These are phyloP conservation scores for Globisporangium megalacanthum DNA, from an alignment of 352 stramenopile genomes.

Conservation along the genomic window DNA sequence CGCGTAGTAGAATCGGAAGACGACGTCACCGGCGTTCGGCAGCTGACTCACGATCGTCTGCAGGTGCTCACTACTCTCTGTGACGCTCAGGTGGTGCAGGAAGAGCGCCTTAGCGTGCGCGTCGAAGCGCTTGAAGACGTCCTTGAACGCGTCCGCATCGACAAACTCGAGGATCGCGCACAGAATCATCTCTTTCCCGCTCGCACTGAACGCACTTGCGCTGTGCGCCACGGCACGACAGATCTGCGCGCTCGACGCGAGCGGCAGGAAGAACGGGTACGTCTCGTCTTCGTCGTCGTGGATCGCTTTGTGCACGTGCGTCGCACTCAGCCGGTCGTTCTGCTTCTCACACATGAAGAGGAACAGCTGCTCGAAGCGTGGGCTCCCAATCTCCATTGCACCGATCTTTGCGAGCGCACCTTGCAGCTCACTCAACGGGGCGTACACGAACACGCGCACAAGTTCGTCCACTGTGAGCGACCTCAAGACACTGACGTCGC, in stretches of 20 bases:
- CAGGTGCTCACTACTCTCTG: slow-evolving; percentile 47
- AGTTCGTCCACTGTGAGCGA: slow-evolving; percentile 41
- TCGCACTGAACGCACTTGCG: slow-evolving; percentile 45
- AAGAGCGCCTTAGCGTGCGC: slow-evolving; percentile 50
- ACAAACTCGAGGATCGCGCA: slow-evolving; percentile 60
- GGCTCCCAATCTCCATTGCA: slow-evolving; percentile 12
- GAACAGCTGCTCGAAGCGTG: slow-evolving; percentile 10
- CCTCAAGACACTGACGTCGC: slow-evolving; percentile 28
- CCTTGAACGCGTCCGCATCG: slow-evolving; percentile 59
- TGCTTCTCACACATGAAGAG: slow-evolving; percentile 10
- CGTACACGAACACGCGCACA: slow-evolving; percentile 32
- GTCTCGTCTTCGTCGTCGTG: slow-evolving; percentile 26
- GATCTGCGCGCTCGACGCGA: slow-evolving; percentile 63
- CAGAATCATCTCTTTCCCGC: slow-evolving; percentile 71
- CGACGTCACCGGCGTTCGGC: slow-evolving; percentile 47
- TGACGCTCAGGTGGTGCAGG: slow-evolving; percentile 50
- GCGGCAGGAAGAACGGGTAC: slow-evolving; percentile 48
- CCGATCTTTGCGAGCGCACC: slow-evolving; percentile 18
- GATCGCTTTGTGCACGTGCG: slow-evolving; percentile 6
- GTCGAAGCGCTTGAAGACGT: slow-evolving; percentile 65
- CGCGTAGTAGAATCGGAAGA: slow-evolving; percentile 57
- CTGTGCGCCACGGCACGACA: slow-evolving; percentile 62
- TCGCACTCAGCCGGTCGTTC: slow-evolving; percentile 1
- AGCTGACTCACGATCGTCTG: slow-evolving; percentile 45
- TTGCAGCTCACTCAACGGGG: slow-evolving; percentile 31